Conservation (phyloP, 805 yeast species). For the Yamadazyma sp. region DNA sequence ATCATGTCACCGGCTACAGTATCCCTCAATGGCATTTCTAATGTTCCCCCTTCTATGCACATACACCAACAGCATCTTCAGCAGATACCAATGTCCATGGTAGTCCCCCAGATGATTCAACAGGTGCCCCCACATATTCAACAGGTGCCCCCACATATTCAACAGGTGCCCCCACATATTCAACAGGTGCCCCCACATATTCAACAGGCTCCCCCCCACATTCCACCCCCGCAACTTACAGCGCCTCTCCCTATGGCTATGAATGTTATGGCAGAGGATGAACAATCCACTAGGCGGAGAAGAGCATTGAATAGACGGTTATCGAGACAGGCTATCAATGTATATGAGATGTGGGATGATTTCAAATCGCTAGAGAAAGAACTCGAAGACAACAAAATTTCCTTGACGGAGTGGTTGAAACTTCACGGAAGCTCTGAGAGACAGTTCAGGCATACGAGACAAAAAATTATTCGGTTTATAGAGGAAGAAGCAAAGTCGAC, state of each 20-base stretch:
- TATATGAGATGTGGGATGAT: slow-evolving; percentile 37
- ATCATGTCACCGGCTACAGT: too few relatives aligned
- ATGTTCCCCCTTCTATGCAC: too few relatives aligned
- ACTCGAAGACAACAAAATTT: slow-evolving; percentile 23
- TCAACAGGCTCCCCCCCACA: too few relatives aligned
- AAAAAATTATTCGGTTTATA: slow-evolving; percentile 27
- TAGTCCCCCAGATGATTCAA: too few relatives aligned
- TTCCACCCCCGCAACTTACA: background rate
- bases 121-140: too few relatives aligned
- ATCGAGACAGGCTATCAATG: slow-evolving; percentile 27
- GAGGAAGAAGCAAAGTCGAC: slow-evolving; percentile 29
- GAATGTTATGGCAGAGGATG: slow-evolving; percentile 6
- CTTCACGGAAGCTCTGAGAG: slow-evolving; percentile 30
- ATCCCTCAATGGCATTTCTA: too few relatives aligned
- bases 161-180: too few relatives aligned
- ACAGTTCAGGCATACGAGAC: slow-evolving; percentile 29
- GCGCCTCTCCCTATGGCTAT: slow-evolving; percentile 1
- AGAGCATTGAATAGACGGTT: slow-evolving; percentile 23
- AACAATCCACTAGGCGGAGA: slow-evolving; percentile 17
- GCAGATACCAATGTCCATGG: too few relatives aligned
- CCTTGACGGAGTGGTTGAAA: slow-evolving; percentile 31
- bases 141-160: too few relatives aligned
- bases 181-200: too few relatives aligned
- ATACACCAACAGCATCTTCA: too few relatives aligned
- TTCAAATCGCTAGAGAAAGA: slow-evolving; percentile 27